These are phyloP conservation scores for Lactarius hatsudake DNA, from an alignment of 768 basidiomycete genomes.

Conservation along the genomic window DNA sequence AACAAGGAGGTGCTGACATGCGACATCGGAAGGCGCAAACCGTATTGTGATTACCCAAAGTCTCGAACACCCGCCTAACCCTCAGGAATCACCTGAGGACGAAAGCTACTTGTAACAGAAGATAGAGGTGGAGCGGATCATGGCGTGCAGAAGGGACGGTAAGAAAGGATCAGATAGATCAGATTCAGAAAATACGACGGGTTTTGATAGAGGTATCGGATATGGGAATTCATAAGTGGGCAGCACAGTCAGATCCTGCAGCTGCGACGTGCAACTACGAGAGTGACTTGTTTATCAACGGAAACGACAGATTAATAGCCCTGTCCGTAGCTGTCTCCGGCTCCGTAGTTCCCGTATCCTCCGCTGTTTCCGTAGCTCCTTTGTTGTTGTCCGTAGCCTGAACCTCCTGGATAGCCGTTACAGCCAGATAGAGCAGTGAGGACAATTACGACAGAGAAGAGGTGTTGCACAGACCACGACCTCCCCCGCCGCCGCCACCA, in stretches of 20 bases:
- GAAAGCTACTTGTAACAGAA: not conserved
- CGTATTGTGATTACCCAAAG: too few relatives aligned
- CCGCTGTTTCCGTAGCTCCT: not conserved
- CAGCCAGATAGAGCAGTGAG: not conserved
- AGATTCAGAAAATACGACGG: not conserved
- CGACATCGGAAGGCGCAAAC: too few relatives aligned
- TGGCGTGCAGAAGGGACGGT: not conserved
- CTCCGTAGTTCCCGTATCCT: slow-evolving; percentile 7
- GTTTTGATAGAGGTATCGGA: not conserved
- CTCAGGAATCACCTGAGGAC: not conserved
- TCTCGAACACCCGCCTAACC: not conserved
- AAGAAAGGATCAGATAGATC: not conserved
- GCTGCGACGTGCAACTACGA: not conserved
- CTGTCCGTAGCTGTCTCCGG: slow-evolving; percentile 1
- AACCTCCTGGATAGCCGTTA: slow-evolving; percentile 25
- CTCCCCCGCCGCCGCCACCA: slow-evolving; percentile 37
- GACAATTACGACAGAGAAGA: not conserved
- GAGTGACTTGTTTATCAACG: not conserved
- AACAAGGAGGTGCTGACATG: too few relatives aligned
- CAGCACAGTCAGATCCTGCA: not conserved
- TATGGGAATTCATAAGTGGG: not conserved
- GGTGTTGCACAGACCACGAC: slow-evolving; percentile 32
- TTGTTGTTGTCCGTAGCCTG: not conserved
- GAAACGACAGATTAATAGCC: not conserved
- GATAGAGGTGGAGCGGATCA: not conserved